A percentile compares a stretch with the other conserved stretches of the same genome.
phyloP scores from a whole-genome alignment of 805 yeast genomes.

The Candida coquimbonensis region DNA sequence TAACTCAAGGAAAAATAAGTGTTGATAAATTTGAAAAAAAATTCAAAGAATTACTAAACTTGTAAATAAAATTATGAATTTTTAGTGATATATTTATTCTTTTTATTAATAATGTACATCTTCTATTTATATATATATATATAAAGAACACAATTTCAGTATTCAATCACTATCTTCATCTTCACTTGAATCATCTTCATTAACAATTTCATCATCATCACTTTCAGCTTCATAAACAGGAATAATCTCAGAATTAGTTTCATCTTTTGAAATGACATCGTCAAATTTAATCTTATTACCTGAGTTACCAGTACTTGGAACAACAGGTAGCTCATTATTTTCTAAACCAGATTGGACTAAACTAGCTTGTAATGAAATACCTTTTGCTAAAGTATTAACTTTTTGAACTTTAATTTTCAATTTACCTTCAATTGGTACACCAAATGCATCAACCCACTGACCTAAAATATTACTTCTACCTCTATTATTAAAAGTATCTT shows the following conservation, averaged over 20 bases:
- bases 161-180: constrained; percentile 21
- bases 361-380: constrained; percentile 86
- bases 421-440: constrained; percentile 74
- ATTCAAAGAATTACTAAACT: constrained; percentile 23
- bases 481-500: constrained; percentile 6
- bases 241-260: constrained; percentile 13
- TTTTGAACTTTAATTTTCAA: constrained; percentile 67
- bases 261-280: constrained; percentile 25
- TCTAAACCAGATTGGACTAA: constrained; percentile 37
- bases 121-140: background rate
- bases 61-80: constrained; percentile 3
- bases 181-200: constrained; percentile 22
- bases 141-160: background rate
- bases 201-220: constrained; percentile 19
- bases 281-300: constrained; percentile 42
- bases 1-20: constrained; percentile 54
- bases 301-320: constrained; percentile 14
- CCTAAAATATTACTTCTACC: constrained; percentile 42
- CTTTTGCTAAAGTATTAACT: constrained; percentile 69
- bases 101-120: background rate
- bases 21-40: constrained; percentile 28
- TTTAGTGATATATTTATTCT: background rate
- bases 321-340: constrained; percentile 48
- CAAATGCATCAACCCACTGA: constrained; percentile 78
- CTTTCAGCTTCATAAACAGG: constrained; percentile 12